These are phyloP conservation scores for Eucommia ulmoides DNA, from an alignment of 257 asterid species.

Conservation along the genomic window DNA sequence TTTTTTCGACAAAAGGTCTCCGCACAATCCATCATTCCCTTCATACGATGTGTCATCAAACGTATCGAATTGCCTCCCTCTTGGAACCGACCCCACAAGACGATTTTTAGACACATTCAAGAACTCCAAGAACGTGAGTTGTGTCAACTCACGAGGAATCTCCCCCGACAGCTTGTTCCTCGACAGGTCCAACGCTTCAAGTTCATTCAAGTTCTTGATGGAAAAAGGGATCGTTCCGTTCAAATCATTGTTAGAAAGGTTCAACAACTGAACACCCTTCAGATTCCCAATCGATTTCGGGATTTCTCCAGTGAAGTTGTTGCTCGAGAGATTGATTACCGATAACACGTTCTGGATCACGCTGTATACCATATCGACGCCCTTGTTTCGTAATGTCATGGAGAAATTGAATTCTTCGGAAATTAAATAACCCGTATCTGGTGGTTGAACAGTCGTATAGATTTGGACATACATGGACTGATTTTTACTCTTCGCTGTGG, in stretches of 20 bases:
- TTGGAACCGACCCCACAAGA: neutral
- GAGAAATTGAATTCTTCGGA: neutral
- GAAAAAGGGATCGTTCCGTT: neutral
- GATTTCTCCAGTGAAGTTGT: conserved; percentile 1
- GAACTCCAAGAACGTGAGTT: neutral
- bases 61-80: neutral
- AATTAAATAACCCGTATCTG: neutral
- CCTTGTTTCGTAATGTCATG: neutral
- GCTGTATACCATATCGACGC: neutral
- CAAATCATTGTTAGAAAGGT: neutral
- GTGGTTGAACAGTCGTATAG: neutral
- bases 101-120: neutral
- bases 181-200: conserved; percentile 2
- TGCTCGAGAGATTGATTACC: neutral
- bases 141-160: neutral
- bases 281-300: neutral
- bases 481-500: neutral
- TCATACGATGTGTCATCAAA: neutral
- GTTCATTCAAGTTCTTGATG: neutral
- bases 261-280: neutral
- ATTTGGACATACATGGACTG: neutral
- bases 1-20: conserved; percentile 1
- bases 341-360: neutral
- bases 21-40: neutral
- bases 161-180: neutral